phyloP scores from a whole-genome alignment of 2,329 filamentous ascomycete species.

The Aureobasidium lini region DNA sequence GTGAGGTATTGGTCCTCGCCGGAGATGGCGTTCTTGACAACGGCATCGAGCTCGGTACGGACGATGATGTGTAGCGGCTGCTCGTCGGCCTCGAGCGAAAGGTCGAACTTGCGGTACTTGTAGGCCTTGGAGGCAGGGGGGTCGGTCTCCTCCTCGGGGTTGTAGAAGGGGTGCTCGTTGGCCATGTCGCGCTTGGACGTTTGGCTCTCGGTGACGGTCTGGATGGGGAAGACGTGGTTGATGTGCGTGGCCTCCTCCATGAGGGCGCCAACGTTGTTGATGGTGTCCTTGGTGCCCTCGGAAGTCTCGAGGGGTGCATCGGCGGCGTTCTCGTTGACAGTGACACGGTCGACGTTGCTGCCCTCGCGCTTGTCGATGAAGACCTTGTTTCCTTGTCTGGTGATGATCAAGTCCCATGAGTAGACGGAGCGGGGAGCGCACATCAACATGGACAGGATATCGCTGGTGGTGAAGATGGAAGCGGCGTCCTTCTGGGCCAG shows the following conservation, averaged over 20 bases:
- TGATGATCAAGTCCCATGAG: slow-evolving; percentile 95
- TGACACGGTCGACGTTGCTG: slow-evolving; percentile 91
- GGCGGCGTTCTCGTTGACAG: slow-evolving; percentile 96
- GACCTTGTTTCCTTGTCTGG: slow-evolving; percentile 89
- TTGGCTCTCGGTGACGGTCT: slow-evolving; percentile 81
- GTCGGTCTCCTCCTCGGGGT: slow-evolving; percentile 83
- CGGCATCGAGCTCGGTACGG: slow-evolving; percentile 88
- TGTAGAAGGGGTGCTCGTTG: slow-evolving; percentile 96
- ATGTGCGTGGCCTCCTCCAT: slow-evolving; percentile 98
- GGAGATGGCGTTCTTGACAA: slow-evolving; percentile 88
- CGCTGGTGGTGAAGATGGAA: slow-evolving; percentile 94
- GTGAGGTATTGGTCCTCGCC: slow-evolving; percentile 87
- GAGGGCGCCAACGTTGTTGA: slow-evolving; percentile 89
- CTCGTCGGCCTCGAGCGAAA: slow-evolving; percentile 84
- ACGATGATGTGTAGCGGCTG: slow-evolving; percentile 90
- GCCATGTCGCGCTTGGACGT: slow-evolving; percentile 72
- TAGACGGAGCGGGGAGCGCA: slow-evolving; percentile 94
- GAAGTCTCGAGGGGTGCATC: slow-evolving; percentile 88
- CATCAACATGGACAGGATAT: slow-evolving; percentile 98
- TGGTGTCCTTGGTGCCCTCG: slow-evolving; percentile 84
- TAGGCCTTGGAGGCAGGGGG: slow-evolving; percentile 93
- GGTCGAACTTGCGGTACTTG: slow-evolving; percentile 95
- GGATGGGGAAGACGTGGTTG: slow-evolving; percentile 98
- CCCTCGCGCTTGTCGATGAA: slow-evolving; percentile 98
- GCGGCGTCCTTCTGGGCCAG: slow-evolving; percentile 93